Evolutionary conservation across 495 filamentous ascomycete genomes (phyloP).

Genomic region (Bacidia rubella): DNA sequence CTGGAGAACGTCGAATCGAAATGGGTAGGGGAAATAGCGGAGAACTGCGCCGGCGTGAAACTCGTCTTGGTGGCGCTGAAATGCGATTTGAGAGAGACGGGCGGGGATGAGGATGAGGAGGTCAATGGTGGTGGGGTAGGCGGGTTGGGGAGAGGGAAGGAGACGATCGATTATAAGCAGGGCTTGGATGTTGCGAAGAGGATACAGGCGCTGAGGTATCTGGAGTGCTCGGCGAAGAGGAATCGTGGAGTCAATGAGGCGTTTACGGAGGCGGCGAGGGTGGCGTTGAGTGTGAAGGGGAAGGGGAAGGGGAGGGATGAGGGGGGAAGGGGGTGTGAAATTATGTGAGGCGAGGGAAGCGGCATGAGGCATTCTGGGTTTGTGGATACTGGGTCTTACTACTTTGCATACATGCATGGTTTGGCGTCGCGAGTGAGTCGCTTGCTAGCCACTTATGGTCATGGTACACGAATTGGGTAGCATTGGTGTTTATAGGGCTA

Average conservation of each 20-base stretch:
- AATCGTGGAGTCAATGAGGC: constrained; percentile 97
- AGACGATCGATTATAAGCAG: constrained; percentile 81
- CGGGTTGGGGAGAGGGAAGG: constrained; percentile 30
- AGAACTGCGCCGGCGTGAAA: constrained; percentile 90
- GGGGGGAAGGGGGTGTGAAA: neutral
- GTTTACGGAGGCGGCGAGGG: constrained; percentile 93
- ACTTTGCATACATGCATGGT: too few relatives aligned
- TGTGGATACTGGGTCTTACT: neutral
- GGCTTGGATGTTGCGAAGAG: constrained; percentile 84
- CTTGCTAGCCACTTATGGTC: neutral
- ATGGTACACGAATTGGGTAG: neutral
- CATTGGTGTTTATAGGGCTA: neutral
- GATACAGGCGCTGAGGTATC: constrained; percentile 77
- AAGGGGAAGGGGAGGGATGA: constrained; percentile 13
- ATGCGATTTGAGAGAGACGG: constrained; percentile 77
- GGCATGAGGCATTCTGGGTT: neutral
- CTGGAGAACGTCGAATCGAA: constrained; percentile 97
- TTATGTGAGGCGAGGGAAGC: neutral
- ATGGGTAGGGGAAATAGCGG: constrained; percentile 94
- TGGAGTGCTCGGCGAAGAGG: constrained; percentile 96
- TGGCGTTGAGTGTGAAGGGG: constrained; percentile 79
- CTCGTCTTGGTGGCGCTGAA: constrained; percentile 94
- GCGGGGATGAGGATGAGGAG: constrained; percentile 44
- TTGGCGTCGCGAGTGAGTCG: neutral
- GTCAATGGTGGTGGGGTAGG: constrained; percentile 30